Evolutionary conservation across 1,139 yeast genomes (phyloP), one percentile per base, ranked within the genome.

Genomic region (Tardiomyces depauwii): DNA sequence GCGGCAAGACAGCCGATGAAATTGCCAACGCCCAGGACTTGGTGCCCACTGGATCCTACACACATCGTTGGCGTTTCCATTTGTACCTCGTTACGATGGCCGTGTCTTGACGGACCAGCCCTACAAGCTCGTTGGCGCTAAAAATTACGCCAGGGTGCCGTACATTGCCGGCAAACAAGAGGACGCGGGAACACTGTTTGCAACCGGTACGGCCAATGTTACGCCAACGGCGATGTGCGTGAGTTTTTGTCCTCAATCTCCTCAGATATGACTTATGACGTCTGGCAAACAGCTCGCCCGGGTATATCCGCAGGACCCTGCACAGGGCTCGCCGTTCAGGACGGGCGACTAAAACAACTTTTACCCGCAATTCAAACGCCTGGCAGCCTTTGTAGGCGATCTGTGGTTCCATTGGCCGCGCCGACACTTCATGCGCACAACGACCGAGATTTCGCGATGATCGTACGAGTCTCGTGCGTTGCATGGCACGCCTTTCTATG

Each of bases 311-410:
- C 38, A 42, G 7, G 42, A 44, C 18, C 50, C 54, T 1, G 4
- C 44, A 2, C 41, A 27, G 2, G 59, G 59, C 2, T 52, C 55
- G 10, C 59, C 59, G 6, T 55, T 47, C 46, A 39, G 52, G 13
- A 53, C 58, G 3, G 54, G 52, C 1, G 19, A 19, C 19, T 40
- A 5, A 2, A 30, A 40, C 21, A n/a, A 43, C 6, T 14, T 45
- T 2, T 49, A 44, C 39, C 51, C 53, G 2, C 48, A 53, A 40
- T 53, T 30, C 44, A 55, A 55, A 43, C 48, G 58, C 18, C 30
- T 51, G 2, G 52, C 54, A 5, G 49, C 58, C 10, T n/a, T 54
- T n/a, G 27, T 55, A 0, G 51, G 51, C 5, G 58, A 55, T 41
- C 5, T 51, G 11, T 38, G 50, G 16, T 53, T 55, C 41, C 52